Base-by-base conservation (phyloP, 2,329 filamentous ascomycete species). In the Botrytis byssoidea region DNA sequence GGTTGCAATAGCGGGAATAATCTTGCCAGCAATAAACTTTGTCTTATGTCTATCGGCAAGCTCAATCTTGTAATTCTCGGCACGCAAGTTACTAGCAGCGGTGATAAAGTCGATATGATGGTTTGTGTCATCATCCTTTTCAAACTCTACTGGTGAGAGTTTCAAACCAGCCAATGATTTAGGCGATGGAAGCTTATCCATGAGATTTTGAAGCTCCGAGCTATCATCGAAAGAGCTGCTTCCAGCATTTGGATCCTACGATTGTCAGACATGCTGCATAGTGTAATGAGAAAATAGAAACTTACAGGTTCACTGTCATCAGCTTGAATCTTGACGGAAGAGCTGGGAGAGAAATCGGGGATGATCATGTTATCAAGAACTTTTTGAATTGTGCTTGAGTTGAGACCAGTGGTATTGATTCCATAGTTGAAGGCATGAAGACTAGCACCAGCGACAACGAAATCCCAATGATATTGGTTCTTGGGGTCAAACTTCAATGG, bases 91-190 rank as follows among this genome's bases (percentile, higher is more conserved):
- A 86, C 95, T 98, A 77, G 95, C 95, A 1, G 95, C 94, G 12
- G 96, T 97, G 84, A 99, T 98, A 86, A 99, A 99, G 83, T 98
- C 96, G 80, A 99, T 99, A 86, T 99, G 96, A 83, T 96, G 90
- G 83, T 99, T 99, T 69, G 92, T 93, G 83, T 99, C 97, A 80
- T 99, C 96, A 77, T 99, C 96, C 87, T 99, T 99, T 84, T 99
- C 94, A 80, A 99, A 99, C 79, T 98, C 96, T 9, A 98, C 96
- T 4, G 95, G 93, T 73, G 91, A 90, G 70, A 99, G 86, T 84
- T 95, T 95, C 88, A 97, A 97, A 48, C 94, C 94, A 40, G 93
- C 92, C 68, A 99, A 85, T 59, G 90, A 90, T 81, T 92, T 95
- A 25, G 95, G 91, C 8, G 91, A 85, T 1, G 96, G 96, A 46